These are phyloP conservation scores for Podospora conica DNA, from an alignment of 495 filamentous ascomycete species.

Conservation along the genomic window DNA sequence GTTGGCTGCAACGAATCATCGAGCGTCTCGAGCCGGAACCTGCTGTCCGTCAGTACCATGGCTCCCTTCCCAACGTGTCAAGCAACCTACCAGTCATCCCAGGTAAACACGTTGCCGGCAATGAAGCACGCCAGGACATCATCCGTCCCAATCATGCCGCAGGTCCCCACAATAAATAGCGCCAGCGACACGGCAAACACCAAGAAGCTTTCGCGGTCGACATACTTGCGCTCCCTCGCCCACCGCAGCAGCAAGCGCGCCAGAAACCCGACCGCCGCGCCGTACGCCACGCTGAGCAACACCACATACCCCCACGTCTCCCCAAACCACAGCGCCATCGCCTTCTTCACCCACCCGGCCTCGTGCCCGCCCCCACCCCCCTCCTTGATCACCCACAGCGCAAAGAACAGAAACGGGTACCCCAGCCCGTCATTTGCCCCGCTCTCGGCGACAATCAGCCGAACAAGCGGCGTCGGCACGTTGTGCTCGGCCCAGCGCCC, in stretches of 20 bases:
- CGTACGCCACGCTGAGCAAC: constrained; percentile 71
- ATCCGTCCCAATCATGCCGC: constrained; percentile 84
- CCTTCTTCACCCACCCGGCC: constrained; percentile 53
- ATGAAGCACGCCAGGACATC: constrained; percentile 92
- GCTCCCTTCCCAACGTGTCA: background rate
- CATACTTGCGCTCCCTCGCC: constrained; percentile 74
- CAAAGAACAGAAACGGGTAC: constrained; percentile 83
- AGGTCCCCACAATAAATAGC: constrained; percentile 80
- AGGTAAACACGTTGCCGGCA: constrained; percentile 85
- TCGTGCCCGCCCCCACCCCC: constrained; percentile 45
- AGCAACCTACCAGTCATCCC: constrained; percentile 61
- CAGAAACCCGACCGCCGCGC: constrained; percentile 68
- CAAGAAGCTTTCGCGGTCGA: constrained; percentile 85
- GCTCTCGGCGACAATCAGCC: constrained; percentile 83
- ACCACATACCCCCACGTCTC: constrained; percentile 86
- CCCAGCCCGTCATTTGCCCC: constrained; percentile 93
- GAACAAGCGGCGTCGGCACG: constrained; percentile 73
- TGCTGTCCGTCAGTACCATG: background rate
- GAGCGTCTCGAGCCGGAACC: constrained; percentile 78
- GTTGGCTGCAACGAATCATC: constrained; percentile 89
- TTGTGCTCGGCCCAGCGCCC: constrained; percentile 90
- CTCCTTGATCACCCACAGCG: constrained; percentile 78
- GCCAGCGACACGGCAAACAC: constrained; percentile 54
- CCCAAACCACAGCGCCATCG: constrained; percentile 77
- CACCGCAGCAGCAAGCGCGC: constrained; percentile 77